Percentiles rank a stretch among this genome's conserved stretches.
phyloP scores from a whole-genome alignment of 2,329 filamentous ascomycete species.

The Rhytidhysteron rufulum region DNA sequence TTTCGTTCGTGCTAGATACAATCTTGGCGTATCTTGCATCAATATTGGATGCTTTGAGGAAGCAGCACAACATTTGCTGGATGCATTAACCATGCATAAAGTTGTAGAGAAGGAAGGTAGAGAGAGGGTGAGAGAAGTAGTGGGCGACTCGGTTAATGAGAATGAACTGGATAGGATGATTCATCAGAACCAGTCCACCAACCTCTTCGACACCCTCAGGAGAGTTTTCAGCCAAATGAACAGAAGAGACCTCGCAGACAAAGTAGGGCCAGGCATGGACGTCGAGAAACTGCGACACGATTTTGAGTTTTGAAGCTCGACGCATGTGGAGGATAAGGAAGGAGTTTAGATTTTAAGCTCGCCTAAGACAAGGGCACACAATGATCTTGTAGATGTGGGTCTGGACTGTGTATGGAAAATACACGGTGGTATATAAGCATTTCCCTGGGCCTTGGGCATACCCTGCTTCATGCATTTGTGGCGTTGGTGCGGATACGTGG shows the following conservation, averaged over 20 bases:
- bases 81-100: constrained; percentile 92
- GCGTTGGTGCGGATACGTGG: too few species aligned
- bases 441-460: too few species aligned
- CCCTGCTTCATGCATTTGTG: too few species aligned
- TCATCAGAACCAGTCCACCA: constrained; percentile 93
- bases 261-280: constrained; percentile 86
- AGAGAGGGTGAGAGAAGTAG: constrained; percentile 77
- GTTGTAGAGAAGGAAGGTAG: constrained; percentile 82
- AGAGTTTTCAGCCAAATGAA: constrained; percentile 98
- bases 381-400: background rate
- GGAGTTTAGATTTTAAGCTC: background rate
- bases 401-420: constrained; percentile 1
- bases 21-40: constrained; percentile 93
- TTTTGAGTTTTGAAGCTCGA: constrained; percentile 69
- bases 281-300: constrained; percentile 83
- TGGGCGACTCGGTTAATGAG: constrained; percentile 60
- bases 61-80: constrained; percentile 87
- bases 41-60: constrained; percentile 95
- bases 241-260: constrained; percentile 78
- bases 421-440: constrained; percentile 1
- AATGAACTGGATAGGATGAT: constrained; percentile 81
- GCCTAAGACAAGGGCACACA: background rate
- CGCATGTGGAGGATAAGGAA: background rate
- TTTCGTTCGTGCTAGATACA: constrained; percentile 95
- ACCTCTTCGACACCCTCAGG: constrained; percentile 89